phyloP scores from a whole-genome alignment of 331 rosid species.

The Erythrophleum ivorense region DNA sequence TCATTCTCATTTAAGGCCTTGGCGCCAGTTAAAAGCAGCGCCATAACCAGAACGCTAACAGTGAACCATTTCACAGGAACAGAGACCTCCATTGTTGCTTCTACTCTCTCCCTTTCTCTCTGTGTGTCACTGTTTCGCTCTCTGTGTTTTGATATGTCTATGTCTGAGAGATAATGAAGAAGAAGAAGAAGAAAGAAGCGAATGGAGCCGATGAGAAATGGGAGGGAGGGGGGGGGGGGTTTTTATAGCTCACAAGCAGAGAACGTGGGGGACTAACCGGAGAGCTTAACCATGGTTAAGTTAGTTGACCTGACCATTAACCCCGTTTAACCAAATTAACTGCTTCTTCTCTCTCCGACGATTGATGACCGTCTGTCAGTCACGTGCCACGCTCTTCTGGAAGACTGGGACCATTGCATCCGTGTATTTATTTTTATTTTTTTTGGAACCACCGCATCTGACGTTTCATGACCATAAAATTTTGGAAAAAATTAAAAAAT shows the following conservation, averaged over 20 bases:
- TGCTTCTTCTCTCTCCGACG: constrained; percentile 47
- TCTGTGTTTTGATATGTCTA: neutral
- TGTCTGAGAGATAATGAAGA: neutral
- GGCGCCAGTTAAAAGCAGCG: constrained; percentile 41
- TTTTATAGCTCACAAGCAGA: constrained; percentile 49
- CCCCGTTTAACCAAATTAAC: constrained; percentile 57
- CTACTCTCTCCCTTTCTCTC: constrained; percentile 2
- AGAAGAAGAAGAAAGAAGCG: neutral
- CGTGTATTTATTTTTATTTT: neutral
- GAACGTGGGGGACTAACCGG: neutral
- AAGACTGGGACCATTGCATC: neutral
- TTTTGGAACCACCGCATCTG: too few relatives aligned
- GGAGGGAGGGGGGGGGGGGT: constrained; percentile 39
- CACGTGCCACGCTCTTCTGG: constrained; percentile 44
- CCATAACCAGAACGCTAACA: constrained; percentile 38
- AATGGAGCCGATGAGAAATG: constrained; percentile 47
- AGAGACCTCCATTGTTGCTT: constrained; percentile 59
- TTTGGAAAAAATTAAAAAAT: too few relatives aligned
- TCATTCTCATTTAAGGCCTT: constrained; percentile 37
- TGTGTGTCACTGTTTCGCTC: neutral
- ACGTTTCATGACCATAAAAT: too few relatives aligned
- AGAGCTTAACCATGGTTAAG: constrained; percentile 56
- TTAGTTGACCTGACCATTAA: constrained; percentile 27
- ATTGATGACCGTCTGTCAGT: constrained; percentile 53
- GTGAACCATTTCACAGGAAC: constrained; percentile 38